Conservation (phyloP, 495 filamentous ascomycete species). For the Neurospora africana region DNA sequence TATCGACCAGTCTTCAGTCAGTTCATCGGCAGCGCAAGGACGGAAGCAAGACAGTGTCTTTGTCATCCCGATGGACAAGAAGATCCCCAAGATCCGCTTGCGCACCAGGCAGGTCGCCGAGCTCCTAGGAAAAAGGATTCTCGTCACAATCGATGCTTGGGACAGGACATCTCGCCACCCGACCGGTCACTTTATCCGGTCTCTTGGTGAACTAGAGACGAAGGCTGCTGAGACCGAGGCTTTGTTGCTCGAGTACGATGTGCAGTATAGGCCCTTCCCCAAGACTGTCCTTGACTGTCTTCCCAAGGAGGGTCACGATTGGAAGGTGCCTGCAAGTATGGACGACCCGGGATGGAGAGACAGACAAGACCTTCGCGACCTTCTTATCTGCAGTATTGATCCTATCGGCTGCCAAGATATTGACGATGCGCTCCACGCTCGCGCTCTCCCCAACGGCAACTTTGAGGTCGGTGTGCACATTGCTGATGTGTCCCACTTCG, state of each 20-base stretch:
- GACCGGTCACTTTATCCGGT: conserved; percentile 85
- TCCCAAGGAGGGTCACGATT: conserved; percentile 83
- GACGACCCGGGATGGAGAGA: conserved; percentile 79
- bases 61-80: conserved; percentile 93
- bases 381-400: conserved; percentile 94
- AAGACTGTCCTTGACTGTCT: conserved; percentile 90
- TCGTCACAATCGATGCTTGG: conserved; percentile 96
- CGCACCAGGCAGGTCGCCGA: conserved; percentile 82
- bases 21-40: conserved; percentile 56
- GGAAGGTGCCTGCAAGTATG: conserved; percentile 70
- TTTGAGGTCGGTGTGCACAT: conserved; percentile 98
- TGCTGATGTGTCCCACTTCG: conserved; percentile 95
- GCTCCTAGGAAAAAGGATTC: conserved; percentile 77
- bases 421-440: conserved; percentile 89
- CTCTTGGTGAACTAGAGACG: conserved; percentile 83
- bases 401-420: conserved; percentile 95
- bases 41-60: conserved; percentile 86
- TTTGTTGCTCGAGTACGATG: conserved; percentile 85
- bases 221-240: conserved; percentile 96
- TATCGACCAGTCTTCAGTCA: conserved; percentile 76
- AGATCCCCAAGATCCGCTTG: conserved; percentile 88
- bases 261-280: conserved; percentile 95
- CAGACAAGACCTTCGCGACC: conserved; percentile 68
- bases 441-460: conserved; percentile 79
- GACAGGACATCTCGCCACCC: conserved; percentile 87